Base-by-base conservation (phyloP, 257 asterid species). In the Ilex aquifolium region DNA sequence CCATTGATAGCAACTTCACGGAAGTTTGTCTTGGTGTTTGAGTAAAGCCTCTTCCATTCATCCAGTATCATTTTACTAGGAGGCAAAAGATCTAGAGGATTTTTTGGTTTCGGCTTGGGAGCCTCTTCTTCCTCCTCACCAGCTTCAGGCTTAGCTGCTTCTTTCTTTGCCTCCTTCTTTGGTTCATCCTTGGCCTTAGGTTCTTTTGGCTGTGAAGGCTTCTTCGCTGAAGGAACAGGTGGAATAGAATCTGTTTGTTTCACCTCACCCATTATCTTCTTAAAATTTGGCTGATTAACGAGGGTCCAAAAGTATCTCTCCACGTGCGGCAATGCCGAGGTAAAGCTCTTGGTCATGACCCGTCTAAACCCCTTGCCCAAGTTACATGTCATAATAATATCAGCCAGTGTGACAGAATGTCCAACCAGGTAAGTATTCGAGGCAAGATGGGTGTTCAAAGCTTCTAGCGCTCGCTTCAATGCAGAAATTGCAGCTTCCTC, bases 1-100 rank as follows among this genome's bases (percentile, higher is more conserved):
- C 97, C 98, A 75, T 83, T 87, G 65, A 92, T 60, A 15, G 98
- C 98, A 21, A 92, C 95, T 80, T 88, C 98, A 52, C 95, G 97
- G 80, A 92, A 92, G 75, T 92, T 89, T 67, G 86, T 69, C 74
- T 92, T 92, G 16, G 98, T 92, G 83, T 92, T 92, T 3, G 98
- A 92, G 83, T 92, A 92, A 31, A 92, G 95, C 82, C 97, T 87
- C 77, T 92, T 92, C 98, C 98, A 92, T 0, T 92, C 98, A 76
- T 92, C 98, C 0, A 92, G 82, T 60, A 92, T 52, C 98, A 92
- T 88, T 70, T 53, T 69, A 44, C 98, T 92, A 16, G 98, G 97
- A 39, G 98, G 98, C 82, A 92, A 70, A 53, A 92, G 95, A 74
- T 92, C 98, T 69, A 92, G 77, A 3, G 98, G 95, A 69, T 92